phyloP scores from a whole-genome alignment of 148 eudicot species.

The Vaccinium vitisidaea region DNA sequence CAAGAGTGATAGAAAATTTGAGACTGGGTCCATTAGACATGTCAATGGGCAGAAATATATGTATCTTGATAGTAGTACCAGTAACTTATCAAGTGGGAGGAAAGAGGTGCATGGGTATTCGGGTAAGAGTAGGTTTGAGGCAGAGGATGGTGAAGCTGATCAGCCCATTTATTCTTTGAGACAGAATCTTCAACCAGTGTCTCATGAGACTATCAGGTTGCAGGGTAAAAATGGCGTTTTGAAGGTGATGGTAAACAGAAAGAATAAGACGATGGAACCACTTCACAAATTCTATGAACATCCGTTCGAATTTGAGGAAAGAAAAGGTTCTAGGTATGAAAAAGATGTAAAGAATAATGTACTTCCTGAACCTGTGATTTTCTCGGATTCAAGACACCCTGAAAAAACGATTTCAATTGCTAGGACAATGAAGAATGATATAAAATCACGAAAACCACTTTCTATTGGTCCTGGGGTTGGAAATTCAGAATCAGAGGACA shows the following conservation, averaged over 20 bases:
- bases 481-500: conserved; percentile 39
- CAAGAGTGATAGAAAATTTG: not conserved
- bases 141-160: conserved; percentile 42
- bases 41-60: conserved; percentile 30
- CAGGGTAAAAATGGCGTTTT: conserved; percentile 96
- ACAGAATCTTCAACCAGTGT: conserved; percentile 41
- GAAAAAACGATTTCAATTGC: conserved; percentile 32
- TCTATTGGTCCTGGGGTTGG: conserved; percentile 12
- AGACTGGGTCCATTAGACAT: conserved; percentile 30
- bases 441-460: conserved; percentile 28
- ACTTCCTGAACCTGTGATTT: conserved; percentile 30
- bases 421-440: conserved; percentile 34
- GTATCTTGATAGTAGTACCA: conserved; percentile 30
- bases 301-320: conserved; percentile 30
- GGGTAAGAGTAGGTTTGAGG: conserved; percentile 30
- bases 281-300: conserved; percentile 28
- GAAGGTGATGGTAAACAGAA: conserved; percentile 77
- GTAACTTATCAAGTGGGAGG: conserved; percentile 24
- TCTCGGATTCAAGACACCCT: conserved; percentile 37
- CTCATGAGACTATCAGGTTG: conserved; percentile 67
- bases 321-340: conserved; percentile 38
- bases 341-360: conserved; percentile 42
- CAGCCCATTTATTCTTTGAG: conserved; percentile 47
- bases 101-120: conserved; percentile 25
- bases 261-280: conserved; percentile 39